Evolutionary conservation across 2,329 filamentous ascomycete species (phyloP).

Genomic region (Endocalyx cinctus): DNA sequence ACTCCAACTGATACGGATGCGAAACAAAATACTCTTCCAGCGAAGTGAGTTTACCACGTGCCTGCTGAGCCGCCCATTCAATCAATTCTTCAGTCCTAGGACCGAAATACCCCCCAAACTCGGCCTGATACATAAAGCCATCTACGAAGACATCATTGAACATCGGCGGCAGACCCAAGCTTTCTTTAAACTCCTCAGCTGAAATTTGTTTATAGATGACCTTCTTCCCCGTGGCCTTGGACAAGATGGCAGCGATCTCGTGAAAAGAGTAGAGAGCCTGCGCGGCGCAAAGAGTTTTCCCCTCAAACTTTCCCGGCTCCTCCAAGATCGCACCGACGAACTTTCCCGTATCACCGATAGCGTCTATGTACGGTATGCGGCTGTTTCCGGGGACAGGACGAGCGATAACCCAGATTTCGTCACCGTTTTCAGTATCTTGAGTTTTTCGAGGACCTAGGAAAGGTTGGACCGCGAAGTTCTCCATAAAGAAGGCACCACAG

Average conservation of each 20-base stretch:
- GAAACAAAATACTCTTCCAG: conserved; percentile 12
- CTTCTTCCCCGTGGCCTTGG: conserved; percentile 33
- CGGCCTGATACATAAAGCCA: conserved; percentile 2
- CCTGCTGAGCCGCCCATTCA: conserved; percentile 8
- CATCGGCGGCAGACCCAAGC: background rate
- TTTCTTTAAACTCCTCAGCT: conserved; percentile 7
- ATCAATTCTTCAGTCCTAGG: conserved; percentile 6
- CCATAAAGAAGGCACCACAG: conserved; percentile 38
- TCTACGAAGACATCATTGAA: conserved; percentile 7
- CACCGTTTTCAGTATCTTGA: conserved; percentile 15
- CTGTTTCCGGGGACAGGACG: conserved; percentile 22
- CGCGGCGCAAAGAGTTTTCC: conserved; percentile 40
- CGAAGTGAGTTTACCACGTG: conserved; percentile 7
- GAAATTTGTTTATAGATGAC: conserved; percentile 15
- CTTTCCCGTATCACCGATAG: conserved; percentile 38
- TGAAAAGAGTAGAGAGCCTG: conserved; percentile 30
- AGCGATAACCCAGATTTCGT: conserved; percentile 24
- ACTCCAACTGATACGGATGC: conserved; percentile 7
- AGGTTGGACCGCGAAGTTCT: conserved; percentile 27
- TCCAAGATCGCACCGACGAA: conserved; percentile 36
- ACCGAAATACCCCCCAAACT: conserved; percentile 10
- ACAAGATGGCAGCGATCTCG: conserved; percentile 35
- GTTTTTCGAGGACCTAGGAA: conserved; percentile 25
- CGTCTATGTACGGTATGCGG: conserved; percentile 40
- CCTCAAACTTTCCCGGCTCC: conserved; percentile 37